A percentile compares a stretch with the other conserved stretches of the same genome.
Conservation (phyloP, 768 basidiomycete genomes). For the Lactarius deliciosus region DNA sequence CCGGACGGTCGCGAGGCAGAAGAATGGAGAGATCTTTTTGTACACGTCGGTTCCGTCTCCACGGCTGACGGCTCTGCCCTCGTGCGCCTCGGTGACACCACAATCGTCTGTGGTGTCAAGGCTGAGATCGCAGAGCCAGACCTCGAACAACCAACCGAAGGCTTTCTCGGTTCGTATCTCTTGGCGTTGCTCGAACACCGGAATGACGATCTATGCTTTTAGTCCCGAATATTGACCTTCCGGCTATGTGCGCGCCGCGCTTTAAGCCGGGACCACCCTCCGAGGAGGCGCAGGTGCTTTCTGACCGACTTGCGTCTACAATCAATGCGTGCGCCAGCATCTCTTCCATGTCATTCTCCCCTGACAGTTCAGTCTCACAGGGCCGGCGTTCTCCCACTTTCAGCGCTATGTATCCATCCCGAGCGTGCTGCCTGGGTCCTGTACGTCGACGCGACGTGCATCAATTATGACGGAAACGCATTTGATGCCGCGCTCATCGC, state of each 20-base stretch:
- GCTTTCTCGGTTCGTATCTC: slow-evolving; percentile 71
- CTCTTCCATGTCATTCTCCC: background rate
- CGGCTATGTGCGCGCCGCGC: slow-evolving; percentile 87
- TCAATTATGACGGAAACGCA: slow-evolving; percentile 96
- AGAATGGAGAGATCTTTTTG: slow-evolving; percentile 70
- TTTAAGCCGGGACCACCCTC: slow-evolving; percentile 96
- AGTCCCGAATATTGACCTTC: slow-evolving; percentile 93
- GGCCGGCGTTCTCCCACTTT: slow-evolving; percentile 60
- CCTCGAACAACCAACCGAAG: slow-evolving; percentile 66
- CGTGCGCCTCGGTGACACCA: slow-evolving; percentile 89
- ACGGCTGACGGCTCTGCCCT: slow-evolving; percentile 94
- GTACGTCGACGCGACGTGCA: slow-evolving; percentile 93
- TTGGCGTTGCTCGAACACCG: background rate
- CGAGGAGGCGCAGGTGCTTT: slow-evolving; percentile 92
- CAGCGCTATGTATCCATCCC: slow-evolving; percentile 74
- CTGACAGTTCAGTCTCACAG: slow-evolving; percentile 41
- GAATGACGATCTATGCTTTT: slow-evolving; percentile 33
- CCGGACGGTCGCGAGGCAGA: slow-evolving; percentile 78
- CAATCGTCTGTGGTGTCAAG: slow-evolving; percentile 93
- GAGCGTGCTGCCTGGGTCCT: slow-evolving; percentile 87
- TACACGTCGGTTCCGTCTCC: slow-evolving; percentile 88
- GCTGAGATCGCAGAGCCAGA: slow-evolving; percentile 94
- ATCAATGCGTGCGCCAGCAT: slow-evolving; percentile 63
- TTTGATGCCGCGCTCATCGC: slow-evolving; percentile 90
- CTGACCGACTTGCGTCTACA: slow-evolving; percentile 73